Evolutionary conservation across 208 protist genomes (phyloP).

Genomic region (Crithidia acanthocephali): DNA sequence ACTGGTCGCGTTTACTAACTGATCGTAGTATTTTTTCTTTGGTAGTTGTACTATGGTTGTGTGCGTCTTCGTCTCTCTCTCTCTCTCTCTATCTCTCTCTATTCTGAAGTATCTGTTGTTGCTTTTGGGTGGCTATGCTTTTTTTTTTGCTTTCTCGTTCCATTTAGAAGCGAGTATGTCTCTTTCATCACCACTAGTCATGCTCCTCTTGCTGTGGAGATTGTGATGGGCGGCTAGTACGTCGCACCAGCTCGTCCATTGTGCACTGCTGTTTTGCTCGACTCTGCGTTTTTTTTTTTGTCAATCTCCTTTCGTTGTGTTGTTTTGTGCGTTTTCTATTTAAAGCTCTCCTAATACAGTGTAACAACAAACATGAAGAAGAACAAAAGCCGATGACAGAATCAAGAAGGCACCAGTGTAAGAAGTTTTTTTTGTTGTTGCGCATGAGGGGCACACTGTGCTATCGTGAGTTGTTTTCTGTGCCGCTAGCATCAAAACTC

Average conservation of each 20-base stretch:
- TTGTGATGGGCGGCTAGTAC: neutral
- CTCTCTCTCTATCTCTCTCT: neutral
- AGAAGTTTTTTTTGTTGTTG: too few relatives aligned
- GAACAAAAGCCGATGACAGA: too few relatives aligned
- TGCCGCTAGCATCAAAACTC: too few relatives aligned
- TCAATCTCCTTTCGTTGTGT: neutral
- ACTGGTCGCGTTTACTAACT: too few relatives aligned
- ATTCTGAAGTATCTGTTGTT: neutral
- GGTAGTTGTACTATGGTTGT: neutral
- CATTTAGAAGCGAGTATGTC: neutral
- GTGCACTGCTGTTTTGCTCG: neutral
- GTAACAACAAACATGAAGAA: too few relatives aligned
- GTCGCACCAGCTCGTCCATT: neutral
- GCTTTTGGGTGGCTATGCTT: neutral
- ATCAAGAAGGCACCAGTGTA: too few relatives aligned
- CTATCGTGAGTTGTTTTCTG: too few relatives aligned
- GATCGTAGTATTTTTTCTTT: neutral
- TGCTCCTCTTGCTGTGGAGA: neutral
- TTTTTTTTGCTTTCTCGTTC: neutral
- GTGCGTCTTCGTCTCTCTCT: neutral
- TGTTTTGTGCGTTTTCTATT: too few relatives aligned
- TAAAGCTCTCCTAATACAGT: too few relatives aligned
- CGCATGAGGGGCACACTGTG: too few relatives aligned
- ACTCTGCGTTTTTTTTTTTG: neutral
- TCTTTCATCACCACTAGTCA: neutral